These are phyloP conservation scores for Spathaspora hagerdaliae DNA, from an alignment of 805 yeast genomes.

Conservation along the genomic window DNA sequence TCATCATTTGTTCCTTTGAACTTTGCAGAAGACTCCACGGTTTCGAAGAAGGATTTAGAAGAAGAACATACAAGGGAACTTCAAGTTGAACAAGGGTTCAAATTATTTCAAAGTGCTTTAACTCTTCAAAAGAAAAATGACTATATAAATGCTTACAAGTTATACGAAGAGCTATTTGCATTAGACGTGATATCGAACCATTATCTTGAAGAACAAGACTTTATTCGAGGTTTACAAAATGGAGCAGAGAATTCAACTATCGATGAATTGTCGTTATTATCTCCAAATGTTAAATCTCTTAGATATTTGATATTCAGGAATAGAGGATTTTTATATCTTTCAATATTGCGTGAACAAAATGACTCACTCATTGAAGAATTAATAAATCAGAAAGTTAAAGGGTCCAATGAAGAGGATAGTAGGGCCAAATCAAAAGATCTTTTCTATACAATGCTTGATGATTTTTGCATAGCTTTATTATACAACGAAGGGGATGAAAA, in stretches of 20 bases:
- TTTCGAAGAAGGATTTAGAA: conserved; percentile 51
- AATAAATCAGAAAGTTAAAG: conserved; percentile 3
- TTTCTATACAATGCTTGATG: conserved; percentile 52
- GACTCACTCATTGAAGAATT: conserved; percentile 5
- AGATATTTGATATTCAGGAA: conserved; percentile 79
- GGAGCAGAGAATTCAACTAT: conserved; percentile 29
- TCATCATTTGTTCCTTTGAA: conserved; percentile 80
- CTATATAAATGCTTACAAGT: conserved; percentile 45
- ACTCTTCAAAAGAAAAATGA: conserved; percentile 49
- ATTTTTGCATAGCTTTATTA: conserved; percentile 58
- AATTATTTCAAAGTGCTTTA: conserved; percentile 69
- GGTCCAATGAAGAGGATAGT: neutral
- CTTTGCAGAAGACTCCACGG: conserved; percentile 64
- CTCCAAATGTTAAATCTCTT: conserved; percentile 70
- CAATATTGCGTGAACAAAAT: conserved; percentile 24
- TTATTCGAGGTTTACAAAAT: conserved; percentile 36
- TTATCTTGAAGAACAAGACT: conserved; percentile 36
- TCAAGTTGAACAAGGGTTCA: conserved; percentile 83
- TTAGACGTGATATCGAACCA: conserved; percentile 59
- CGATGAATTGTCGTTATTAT: conserved; percentile 40
- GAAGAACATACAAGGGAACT: conserved; percentile 91
- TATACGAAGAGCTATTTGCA: conserved; percentile 61
- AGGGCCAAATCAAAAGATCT: conserved; percentile 25
- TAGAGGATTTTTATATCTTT: conserved; percentile 67
- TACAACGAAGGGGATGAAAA: conserved; percentile 66